Base-by-base conservation (phyloP, 2,329 filamentous ascomycete species). In the Colletotrichum magnum region DNA sequence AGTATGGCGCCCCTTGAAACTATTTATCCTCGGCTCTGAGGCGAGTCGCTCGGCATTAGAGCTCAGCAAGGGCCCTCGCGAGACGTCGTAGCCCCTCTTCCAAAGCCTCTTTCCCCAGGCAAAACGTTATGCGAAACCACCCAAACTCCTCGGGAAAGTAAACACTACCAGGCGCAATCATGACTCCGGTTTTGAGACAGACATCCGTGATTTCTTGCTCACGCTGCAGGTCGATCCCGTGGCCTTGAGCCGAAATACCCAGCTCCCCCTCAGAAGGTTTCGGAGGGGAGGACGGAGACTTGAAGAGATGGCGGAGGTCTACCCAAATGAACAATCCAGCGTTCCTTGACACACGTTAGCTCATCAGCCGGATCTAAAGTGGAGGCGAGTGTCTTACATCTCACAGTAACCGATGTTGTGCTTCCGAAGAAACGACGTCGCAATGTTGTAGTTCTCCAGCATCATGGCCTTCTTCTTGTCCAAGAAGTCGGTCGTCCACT, bases 121-220 rank as follows among this genome's bases (percentile, higher is more conserved):
- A 72, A 61, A 75, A 75, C 4, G 63, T 72, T 7, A 75, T n/a
- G 3, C 74, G 63, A 45, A 77, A 77, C 71, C 72, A 75, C 5
- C 74, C 74, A 28, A 73, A 48, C 26, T 75, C 73, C 21, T 73
- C 74, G 0, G 72, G 65, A 28, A 45, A 64, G 51, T 73, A 76
- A n/a, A 64, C 68, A 39, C 58, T 65, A 6, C 74, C 74, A 1
- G 58, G 51, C 1, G 71, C 67, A 26, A 74, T 71, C 21, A 59
- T 51, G 4, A 76, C 71, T 1, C 72, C 72, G 10, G 72, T 71
- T 24, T 51, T 61, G 4, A 66, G 36, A n/a, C 61, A 71, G 1
- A 45, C 24, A 5, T 64, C 36, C 13, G 58, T 47, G 12, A 74
- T 69, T 5, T 58, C 48, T 28, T 24, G 2, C 51, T 76, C 72